Evolutionary conservation across 176 grass and related monocot genomes (phyloP), one percentile per base, ranked within the genome.

Genomic region (Bolboschoenus planiculmis): DNA sequence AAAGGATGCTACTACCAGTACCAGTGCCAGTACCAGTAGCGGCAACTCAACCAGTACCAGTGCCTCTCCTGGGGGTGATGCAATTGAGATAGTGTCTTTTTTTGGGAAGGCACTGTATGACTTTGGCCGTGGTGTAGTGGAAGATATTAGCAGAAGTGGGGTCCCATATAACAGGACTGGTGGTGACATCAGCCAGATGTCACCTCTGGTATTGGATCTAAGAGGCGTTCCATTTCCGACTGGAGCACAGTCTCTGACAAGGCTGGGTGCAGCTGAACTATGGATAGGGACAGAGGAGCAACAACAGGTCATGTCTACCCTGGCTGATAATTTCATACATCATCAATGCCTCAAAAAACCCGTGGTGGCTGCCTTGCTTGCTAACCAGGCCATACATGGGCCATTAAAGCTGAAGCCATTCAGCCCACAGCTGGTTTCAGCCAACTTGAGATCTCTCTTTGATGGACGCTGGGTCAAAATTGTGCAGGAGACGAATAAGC

Each of bases 41-140:
- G 36, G 55, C 40, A 61, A 34, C 54, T 39, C 34, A 58, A 61
- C 53, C 48, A 79, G 29, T 37, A 58, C 78, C 10, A 24, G 78
- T 62, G 56, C 78, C 84, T 75, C 86, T 91, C 89, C 92, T 84
- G 92, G 95, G 48, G 95, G 95, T 33, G 92, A 97, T 56, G 90
- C 95, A 55, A 87, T 97, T 86, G 95, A 97, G 83, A 94, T 97
- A 78, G 88, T 97, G 78, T 92, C 95, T 64, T 94, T 88, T 88
- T 97, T 97, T 33, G 95, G 95, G 48, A 97, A 97, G 87, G 95
- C 95, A 30, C 76, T 97, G 83, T 97, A 94, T 89, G 95, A 94
- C 83, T 94, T 97, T 40, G 88, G 95, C 35, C 92, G 90, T 79
- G 95, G 92, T 7, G 90, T 97, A 87, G 95, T 97, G 30, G 95